Evolutionary conservation across 176 grass and related monocot species (phyloP), one percentile per base, ranked within the genome.

Genomic region (bread wheat (Triticum aestivum)): DNA sequence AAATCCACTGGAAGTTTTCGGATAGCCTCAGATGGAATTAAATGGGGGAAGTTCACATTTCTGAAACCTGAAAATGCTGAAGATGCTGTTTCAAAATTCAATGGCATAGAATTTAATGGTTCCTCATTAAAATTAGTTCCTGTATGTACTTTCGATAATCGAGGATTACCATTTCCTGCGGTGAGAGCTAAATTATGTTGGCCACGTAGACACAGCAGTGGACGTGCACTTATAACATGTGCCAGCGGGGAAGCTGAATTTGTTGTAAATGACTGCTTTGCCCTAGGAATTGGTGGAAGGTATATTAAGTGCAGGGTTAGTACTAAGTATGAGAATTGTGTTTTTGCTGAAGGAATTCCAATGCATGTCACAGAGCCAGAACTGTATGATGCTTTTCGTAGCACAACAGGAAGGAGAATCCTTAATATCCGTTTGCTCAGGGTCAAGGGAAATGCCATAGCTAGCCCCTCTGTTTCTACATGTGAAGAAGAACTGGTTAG

Each of bases 1-100:
- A 94, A 89, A 58, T 56, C 64, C 45, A 65, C 49, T 2, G 86
- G 89, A 30, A 89, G 58, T 80, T 80, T 87, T 82, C 82, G 68
- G 58, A 73, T 85, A 42, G 81, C 75, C 78, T 38, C 75, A 76
- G 88, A 95, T 77, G 82, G 78, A 86, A 88, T 58, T 15, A 95
- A 94, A 75, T 98, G 93, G 93, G 96, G 93, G 21, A 88, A 89
- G 73, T 78, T 98, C 45, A 96, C 92, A 69, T 98, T 98, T 83
- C 86, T 92, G 70, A 92, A 79, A 69, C 96, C 96, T 69, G 88
- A 94, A 59, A 79, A 82, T 77, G 90, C 96, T 76, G 88, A 92
- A 65, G 56, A 91, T 63, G 96, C 96, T 86, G 82, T 94, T 78
- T 81, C 84, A 44, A 88, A 87, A 61, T 42, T 98, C 81, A 92